Conservation (phyloP, 805 yeast genomes). For the Naumovozyma baii region DNA sequence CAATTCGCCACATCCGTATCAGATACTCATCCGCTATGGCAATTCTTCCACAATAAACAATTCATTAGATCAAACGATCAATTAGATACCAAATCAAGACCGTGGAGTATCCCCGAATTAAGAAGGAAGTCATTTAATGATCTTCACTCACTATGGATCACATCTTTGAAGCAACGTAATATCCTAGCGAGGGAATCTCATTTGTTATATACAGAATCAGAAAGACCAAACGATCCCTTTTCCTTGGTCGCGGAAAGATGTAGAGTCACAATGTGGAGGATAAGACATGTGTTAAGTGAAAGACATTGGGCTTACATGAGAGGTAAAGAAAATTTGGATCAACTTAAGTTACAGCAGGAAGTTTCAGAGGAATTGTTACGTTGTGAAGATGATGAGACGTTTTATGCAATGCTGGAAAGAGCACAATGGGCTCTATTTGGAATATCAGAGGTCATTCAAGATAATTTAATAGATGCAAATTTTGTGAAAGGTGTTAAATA, state of each 20-base stretch:
- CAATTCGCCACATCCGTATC: slow-evolving; percentile 35
- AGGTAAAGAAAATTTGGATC: not conserved
- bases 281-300: slow-evolving; percentile 80
- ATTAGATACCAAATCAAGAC: slow-evolving; percentile 46
- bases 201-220: slow-evolving; percentile 39
- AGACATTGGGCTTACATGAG: slow-evolving; percentile 53
- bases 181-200: slow-evolving; percentile 65
- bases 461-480: slow-evolving; percentile 46
- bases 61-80: slow-evolving; percentile 53
- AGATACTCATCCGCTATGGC: slow-evolving; percentile 92
- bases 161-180: slow-evolving; percentile 75
- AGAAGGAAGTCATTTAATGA: slow-evolving; percentile 89
- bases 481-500: slow-evolving; percentile 59
- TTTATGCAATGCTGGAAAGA: slow-evolving; percentile 60
- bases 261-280: slow-evolving; percentile 61
- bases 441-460: slow-evolving; percentile 57
- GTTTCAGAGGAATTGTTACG: slow-evolving; percentile 36
- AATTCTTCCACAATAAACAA: slow-evolving; percentile 62
- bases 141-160: slow-evolving; percentile 84
- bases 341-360: slow-evolving; percentile 31
- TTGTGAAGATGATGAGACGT: slow-evolving; percentile 45
- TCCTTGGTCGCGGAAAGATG: slow-evolving; percentile 35
- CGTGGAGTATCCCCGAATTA: slow-evolving; percentile 84
- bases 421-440: slow-evolving; percentile 78
- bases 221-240: slow-evolving; percentile 32